phyloP scores from a whole-genome alignment of 805 yeast species.

The Wickerhamiella bombiphila region DNA sequence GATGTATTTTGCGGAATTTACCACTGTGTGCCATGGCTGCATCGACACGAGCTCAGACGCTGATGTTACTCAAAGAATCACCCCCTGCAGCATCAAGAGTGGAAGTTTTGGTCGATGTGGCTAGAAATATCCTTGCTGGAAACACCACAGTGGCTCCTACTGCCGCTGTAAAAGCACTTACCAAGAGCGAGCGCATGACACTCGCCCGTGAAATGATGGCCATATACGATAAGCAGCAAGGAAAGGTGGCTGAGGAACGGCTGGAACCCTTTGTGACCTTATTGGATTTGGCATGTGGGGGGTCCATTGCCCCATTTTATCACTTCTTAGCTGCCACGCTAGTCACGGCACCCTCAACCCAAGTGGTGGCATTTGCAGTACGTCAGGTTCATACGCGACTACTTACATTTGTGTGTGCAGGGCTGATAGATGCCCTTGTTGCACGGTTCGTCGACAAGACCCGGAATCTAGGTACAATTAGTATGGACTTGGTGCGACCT shows the following conservation, averaged over 20 bases:
- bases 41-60: slow-evolving; percentile 10
- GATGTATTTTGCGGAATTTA: slow-evolving; percentile 31
- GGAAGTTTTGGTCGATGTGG: neutral
- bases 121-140: neutral
- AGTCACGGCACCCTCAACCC: neutral
- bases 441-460: neutral
- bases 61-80: slow-evolving; percentile 9
- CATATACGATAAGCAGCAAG: neutral
- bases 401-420: slow-evolving; percentile 10
- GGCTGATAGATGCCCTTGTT: slow-evolving; percentile 6
- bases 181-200: slow-evolving; percentile 1
- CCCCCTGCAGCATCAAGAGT: neutral
- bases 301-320: slow-evolving; percentile 1
- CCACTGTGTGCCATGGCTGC: slow-evolving; percentile 17
- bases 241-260: neutral
- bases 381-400: slow-evolving; percentile 12
- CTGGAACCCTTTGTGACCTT: neutral
- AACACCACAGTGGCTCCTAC: neutral
- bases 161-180: neutral
- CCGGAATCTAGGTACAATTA: neutral
- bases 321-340: neutral
- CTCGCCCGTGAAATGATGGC: neutral
- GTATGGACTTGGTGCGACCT: neutral
- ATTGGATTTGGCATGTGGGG: neutral
- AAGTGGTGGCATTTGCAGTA: slow-evolving; percentile 7